Base-by-base conservation (phyloP, 345 rosid genomes). In the Eucalyptus cloeziana region DNA sequence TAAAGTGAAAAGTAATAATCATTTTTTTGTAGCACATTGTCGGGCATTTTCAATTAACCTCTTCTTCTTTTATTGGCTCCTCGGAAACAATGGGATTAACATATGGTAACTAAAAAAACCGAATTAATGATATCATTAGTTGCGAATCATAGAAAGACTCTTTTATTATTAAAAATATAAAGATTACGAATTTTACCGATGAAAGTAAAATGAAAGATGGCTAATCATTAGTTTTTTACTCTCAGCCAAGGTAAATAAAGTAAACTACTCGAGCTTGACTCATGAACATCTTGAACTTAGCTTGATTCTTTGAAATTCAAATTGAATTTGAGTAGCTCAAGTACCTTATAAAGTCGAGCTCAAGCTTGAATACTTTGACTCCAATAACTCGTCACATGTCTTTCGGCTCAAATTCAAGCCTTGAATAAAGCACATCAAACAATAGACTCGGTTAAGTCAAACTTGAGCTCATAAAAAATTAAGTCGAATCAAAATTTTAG, bases 171-270 rank as follows among this genome's bases (percentile, higher is more conserved):
- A 56, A 10, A 22, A 56, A 24, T 24, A 56, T 56, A 6, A 31
- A 15, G 43, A 31, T 67, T 67, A 33, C 2, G 0, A 9, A 33
- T 33, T 40, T 33, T 2, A 5, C 2, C 1, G 0, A 1, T 5
- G 0, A 33, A 17, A 69, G 25, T 33, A 6, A 69, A 69, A 69
- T 4, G 5, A 33, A 69, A 17, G 7, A 33, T 5, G 7, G 25
- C 4, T 3, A 2, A 0, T 9, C 44, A 9, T 17, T 71, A 69
- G 4, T 24, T 56, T 56, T 24, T 56, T 56, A 56, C 6, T 56
- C 3, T 1, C 12, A 69, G 43, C 12, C 43, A 10, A 1, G 24
- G 43, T 3, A 69, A 69, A 69, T 69, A 69, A 69, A 69, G 16
- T 71, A 71, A 33, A 33, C 13, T 19, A 19, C 44, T 71, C 1